Base-by-base conservation (phyloP, 225 moss, liverwort and hornwort genomes). In the Anthoceros angustus region DNA sequence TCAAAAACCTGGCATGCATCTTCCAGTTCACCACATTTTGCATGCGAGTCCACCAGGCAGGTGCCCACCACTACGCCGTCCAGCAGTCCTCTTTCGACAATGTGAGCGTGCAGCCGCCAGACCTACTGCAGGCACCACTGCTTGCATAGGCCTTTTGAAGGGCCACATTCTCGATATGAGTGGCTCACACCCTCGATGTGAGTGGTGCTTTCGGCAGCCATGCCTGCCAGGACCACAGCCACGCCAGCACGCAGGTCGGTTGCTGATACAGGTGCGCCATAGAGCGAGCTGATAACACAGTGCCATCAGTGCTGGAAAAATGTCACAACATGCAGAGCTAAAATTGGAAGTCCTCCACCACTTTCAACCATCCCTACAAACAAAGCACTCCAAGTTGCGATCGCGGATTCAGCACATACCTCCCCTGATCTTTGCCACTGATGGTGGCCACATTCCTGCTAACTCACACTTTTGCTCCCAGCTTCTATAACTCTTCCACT, bases 241-340 rank as follows among this genome's bases (percentile, higher is more conserved):
- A 90, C 94, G 69, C 94, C 94, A 71, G 90, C 94, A 73, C 94
- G 84, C 55, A 95, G 71, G 75, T 95, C 94, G 61, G 87, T 84
- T 66, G 94, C 90, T 64, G 82, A 74, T 42, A 95, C 85, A 43
- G 94, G 71, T 42, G 68, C 94, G 69, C 90, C 94, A 74, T 71
- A 77, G 64, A 95, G 72, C 39, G 75, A 77, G 72, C 94, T 94
- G 89, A 74, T 75, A 8, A 23, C 14, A 20, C 8, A 55, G 2
- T 1, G 32, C 32, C 32, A 32, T 32, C 32, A 32, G 32, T 32
- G 4, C 4, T 32, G 4, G 4, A 32, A 4, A 32, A 32, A 1
- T n/a, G 32, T 32, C 32, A 32, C 32, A 32, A 4, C n/a, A 32
- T 32, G 32, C 32, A 32, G 2, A 32, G 32, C 2, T 4, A 1